Conservation (phyloP, 2,329 filamentous ascomycete species). For the Gaeumannomyces sp. region DNA sequence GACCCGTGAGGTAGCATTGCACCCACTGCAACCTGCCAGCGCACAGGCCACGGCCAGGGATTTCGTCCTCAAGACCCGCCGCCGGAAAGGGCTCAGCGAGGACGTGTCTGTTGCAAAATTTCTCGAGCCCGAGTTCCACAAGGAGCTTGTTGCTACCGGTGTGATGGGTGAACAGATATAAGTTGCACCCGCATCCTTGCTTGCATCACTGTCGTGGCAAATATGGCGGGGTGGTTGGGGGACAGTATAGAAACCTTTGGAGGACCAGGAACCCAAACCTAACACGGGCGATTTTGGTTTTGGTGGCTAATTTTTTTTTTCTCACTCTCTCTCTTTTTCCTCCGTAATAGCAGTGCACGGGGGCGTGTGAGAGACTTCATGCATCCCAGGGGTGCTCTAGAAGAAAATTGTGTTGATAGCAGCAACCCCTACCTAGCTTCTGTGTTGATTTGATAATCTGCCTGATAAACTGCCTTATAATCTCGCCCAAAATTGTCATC, state of each 20-base stretch:
- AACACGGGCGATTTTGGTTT: background rate
- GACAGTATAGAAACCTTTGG: background rate
- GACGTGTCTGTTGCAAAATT: slow-evolving; percentile 96
- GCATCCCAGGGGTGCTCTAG: too few species aligned
- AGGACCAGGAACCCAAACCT: background rate
- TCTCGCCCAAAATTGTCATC: background rate
- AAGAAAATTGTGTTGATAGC: background rate
- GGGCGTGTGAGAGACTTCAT: too few species aligned
- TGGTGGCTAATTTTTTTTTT: too few species aligned
- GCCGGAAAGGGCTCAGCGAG: slow-evolving; percentile 89
- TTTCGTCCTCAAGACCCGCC: slow-evolving; percentile 92
- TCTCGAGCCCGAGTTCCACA: slow-evolving; percentile 88
- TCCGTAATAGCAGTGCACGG: too few species aligned
- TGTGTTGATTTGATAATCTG: background rate
- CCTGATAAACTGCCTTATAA: background rate
- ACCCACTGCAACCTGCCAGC: slow-evolving; percentile 79
- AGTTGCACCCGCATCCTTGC: background rate
- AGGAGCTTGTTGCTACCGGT: slow-evolving; percentile 80
- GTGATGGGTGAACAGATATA: slow-evolving; percentile 55
- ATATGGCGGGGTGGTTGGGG: background rate
- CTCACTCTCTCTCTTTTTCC: too few species aligned
- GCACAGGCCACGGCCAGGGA: slow-evolving; percentile 88
- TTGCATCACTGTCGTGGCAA: background rate
- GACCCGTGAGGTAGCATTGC: slow-evolving; percentile 77
- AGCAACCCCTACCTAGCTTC: too few species aligned